Evolutionary conservation across 108 stramenopile genomes (phyloP), one percentile per base, ranked within the genome.

Genomic region (Discostella stelligeroides): DNA sequence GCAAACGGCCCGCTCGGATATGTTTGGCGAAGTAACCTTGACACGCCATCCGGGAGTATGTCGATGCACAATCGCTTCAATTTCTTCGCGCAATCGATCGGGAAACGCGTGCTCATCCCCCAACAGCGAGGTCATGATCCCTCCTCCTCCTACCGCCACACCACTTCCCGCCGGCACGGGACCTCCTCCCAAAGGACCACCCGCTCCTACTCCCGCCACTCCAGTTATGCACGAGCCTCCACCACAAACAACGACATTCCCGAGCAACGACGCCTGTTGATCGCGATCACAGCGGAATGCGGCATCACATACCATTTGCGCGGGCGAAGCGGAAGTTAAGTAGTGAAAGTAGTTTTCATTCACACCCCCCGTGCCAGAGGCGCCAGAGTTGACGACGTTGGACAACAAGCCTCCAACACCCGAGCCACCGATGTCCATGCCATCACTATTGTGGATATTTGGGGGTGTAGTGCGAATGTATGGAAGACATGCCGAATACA

Each of bases 31-130:
- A 23, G 92, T 68, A 58, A 96, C 85, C 68, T 93, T 93, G 34
- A 96, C 91, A 60, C 86, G 82, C 95, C 95, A 96, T 20, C 91
- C 91, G 28, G 91, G 85, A 15, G 95, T 96, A 45, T 93, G 92
- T 15, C 80, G 62, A 78, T 96, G 95, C 38, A 96, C 85, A 45
- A 96, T 88, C 23, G 84, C 65, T 66, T 96, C 95, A 9, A 88
- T 79, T 65, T 93, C 87, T 18, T 90, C 88, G 10, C 89, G 85
- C 54, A 93, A 51, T 3, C 86, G 53, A 75, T 96, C 95, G 0
- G 88, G 87, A 23, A 91, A 80, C 2, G 92, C 89, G 56, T 86
- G 80, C 42, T 90, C 92, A 60, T 81, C 66, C 1, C 57, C 67
- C 38, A 69, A n/a, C 13, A 66, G 7, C 28, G 88, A 86, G 7